Evolutionary conservation across 768 basidiomycete genomes (phyloP), one percentile per base, ranked within the genome.

Genomic region (Auricularia cornea): DNA sequence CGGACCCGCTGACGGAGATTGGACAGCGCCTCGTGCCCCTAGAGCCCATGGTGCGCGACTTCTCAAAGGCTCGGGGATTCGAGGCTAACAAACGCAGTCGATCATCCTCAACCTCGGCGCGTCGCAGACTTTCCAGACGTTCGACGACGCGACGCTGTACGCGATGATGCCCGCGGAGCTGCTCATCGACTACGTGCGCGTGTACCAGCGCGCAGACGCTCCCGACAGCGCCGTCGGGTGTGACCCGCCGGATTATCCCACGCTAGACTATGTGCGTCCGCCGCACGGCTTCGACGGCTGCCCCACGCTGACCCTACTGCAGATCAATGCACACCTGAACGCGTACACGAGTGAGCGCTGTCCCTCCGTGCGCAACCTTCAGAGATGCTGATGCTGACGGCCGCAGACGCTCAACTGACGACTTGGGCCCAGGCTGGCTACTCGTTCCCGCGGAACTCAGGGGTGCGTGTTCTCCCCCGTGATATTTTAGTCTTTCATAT

Each of bases 31-130:
- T 94, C 18, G 85, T 85, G 62, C 80, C 93, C 3, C 92, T 95
- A 70, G 97, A 99, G 72, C 96, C 97, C 2, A 89, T 98, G 94
- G 92, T 93, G 67, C 66, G 84, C 77, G n/a, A n/a, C n/a, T n/a
- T n/a, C n/a, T n/a, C n/a, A n/a, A n/a, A n/a, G n/a, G n/a, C n/a
- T n/a, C n/a, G n/a, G n/a, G n/a, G n/a, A n/a, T n/a, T n/a, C n/a
- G n/a, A n/a, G n/a, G n/a, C n/a, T n/a, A n/a, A n/a, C n/a, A n/a
- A n/a, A n/a, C 41, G 14, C 65, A 92, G 91, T 90, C 87, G 71
- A 78, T 94, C 62, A 85, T 98, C 68, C 67, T 98, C 71, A 98
- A 94, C 74, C 75, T 94, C 61, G 92, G 92, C 64, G 83, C 94
- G 77, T 82, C 92, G 33, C 82, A 85, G 3, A 79, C 80, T 41